These are phyloP conservation scores for Boletus rubescentipes DNA, from an alignment of 768 basidiomycete genomes.

Conservation along the genomic window DNA sequence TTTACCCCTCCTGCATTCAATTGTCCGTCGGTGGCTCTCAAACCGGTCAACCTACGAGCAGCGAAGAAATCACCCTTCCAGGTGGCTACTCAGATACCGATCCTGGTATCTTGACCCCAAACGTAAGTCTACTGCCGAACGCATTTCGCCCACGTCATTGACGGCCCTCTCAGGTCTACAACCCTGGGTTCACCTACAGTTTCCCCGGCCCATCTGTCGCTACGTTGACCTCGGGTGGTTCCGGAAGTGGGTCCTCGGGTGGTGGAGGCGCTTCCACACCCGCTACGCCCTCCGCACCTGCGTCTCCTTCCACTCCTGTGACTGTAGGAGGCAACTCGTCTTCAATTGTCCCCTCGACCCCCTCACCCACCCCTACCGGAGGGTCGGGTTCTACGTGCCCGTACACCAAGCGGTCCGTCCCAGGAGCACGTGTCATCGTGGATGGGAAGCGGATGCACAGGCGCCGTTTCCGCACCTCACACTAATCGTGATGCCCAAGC, in stretches of 20 bases:
- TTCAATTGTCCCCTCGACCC: background rate
- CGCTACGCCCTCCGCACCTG: background rate
- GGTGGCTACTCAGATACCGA: conserved; percentile 70
- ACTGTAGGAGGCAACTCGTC: background rate
- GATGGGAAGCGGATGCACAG: conserved; percentile 17
- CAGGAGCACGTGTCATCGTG: background rate
- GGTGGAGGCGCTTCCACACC: conserved; percentile 1
- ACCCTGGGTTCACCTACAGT: conserved; percentile 33
- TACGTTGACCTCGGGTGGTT: conserved; percentile 31
- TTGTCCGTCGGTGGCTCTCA: conserved; percentile 29
- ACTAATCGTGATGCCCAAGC: conserved; percentile 3
- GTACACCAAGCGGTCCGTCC: conserved; percentile 10
- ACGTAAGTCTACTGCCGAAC: conserved; percentile 28
- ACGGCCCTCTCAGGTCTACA: conserved; percentile 23
- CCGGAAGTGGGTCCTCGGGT: conserved; percentile 6
- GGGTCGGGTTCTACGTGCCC: conserved; percentile 12
- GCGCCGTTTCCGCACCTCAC: conserved; percentile 9
- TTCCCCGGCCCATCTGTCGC: conserved; percentile 56
- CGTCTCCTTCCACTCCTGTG: conserved; percentile 1
- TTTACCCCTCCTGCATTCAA: conserved; percentile 30
- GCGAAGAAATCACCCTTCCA: conserved; percentile 56
- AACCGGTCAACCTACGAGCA: conserved; percentile 19
- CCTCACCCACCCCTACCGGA: background rate
- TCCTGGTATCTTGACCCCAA: conserved; percentile 60
- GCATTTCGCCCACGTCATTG: background rate